Conservation (phyloP, 371 early-diverging fungal species). For the Apophysomyces variabilis region DNA sequence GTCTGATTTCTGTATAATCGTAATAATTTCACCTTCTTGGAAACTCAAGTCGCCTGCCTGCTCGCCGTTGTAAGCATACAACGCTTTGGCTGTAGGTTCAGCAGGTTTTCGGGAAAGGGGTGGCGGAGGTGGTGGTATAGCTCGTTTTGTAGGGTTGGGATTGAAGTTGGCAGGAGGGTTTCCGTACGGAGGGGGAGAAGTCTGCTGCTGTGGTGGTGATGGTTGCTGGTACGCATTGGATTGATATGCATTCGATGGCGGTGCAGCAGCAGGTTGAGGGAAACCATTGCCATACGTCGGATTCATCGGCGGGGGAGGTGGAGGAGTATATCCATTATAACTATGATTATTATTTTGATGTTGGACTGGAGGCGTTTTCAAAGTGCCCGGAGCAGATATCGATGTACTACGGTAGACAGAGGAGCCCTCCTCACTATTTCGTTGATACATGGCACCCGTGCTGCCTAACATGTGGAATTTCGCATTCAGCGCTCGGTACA, state of each 20-base stretch:
- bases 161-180: slow-evolving; percentile 11
- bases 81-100: slow-evolving; percentile 60
- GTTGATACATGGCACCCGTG: slow-evolving; percentile 28
- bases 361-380: slow-evolving; percentile 27
- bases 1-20: slow-evolving; percentile 65
- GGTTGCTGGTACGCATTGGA: too few species aligned
- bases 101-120: slow-evolving; percentile 46
- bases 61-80: slow-evolving; percentile 75
- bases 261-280: slow-evolving; percentile 1
- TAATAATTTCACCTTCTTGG: slow-evolving; percentile 75
- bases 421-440: slow-evolving; percentile 18
- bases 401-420: slow-evolving; percentile 18
- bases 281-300: slow-evolving; percentile 9
- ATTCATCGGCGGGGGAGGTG: slow-evolving; percentile 48
- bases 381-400: slow-evolving; percentile 27
- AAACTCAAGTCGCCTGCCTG: slow-evolving; percentile 77
- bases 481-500: slow-evolving; percentile 78
- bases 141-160: slow-evolving; percentile 15
- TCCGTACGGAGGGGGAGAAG: slow-evolving; percentile 14
- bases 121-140: slow-evolving; percentile 37
- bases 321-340: slow-evolving; percentile 24
- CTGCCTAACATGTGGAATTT: slow-evolving; percentile 28
- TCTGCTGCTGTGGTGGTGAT: background rate
- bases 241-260: background rate
- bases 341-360: background rate